Evolutionary conservation across 139 green algal species (phyloP).

Genomic region (Chloropicon primus): DNA sequence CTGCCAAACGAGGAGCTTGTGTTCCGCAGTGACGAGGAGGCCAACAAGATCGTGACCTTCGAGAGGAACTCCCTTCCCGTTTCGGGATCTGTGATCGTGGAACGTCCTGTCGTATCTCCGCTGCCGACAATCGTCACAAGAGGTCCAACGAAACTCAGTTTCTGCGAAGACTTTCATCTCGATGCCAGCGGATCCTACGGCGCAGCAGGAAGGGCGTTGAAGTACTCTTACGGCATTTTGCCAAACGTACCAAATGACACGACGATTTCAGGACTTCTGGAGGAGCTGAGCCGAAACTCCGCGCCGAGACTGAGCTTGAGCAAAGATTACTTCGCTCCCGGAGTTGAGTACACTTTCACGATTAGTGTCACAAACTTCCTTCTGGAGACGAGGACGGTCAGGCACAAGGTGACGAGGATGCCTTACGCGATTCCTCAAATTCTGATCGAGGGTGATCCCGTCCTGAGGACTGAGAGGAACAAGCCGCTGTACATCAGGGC

Average conservation of each 20-base stretch:
- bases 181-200: conserved; percentile 15
- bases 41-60: conserved; percentile 3
- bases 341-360: conserved; percentile 11
- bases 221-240: conserved; percentile 12
- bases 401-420: conserved; percentile 1
- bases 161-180: conserved; percentile 15
- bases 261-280: conserved; percentile 4
- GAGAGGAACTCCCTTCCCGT: background rate
- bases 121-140: conserved; percentile 1
- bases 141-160: background rate
- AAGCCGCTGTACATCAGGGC: conserved; percentile 3
- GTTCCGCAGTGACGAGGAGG: background rate
- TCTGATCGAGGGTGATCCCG: background rate
- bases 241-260: conserved; percentile 19
- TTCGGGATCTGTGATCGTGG: background rate
- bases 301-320: background rate
- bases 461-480: conserved; percentile 1
- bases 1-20: conserved; percentile 8
- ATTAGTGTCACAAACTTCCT: conserved; percentile 14
- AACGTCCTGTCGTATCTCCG: background rate
- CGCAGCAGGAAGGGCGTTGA: conserved; percentile 6
- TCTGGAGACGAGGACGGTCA: background rate
- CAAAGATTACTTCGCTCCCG: background rate
- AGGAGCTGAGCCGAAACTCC: background rate
- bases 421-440: conserved; percentile 5